These are phyloP conservation scores for Pleurotus cornucopiae DNA, from an alignment of 768 basidiomycete species.

Conservation along the genomic window DNA sequence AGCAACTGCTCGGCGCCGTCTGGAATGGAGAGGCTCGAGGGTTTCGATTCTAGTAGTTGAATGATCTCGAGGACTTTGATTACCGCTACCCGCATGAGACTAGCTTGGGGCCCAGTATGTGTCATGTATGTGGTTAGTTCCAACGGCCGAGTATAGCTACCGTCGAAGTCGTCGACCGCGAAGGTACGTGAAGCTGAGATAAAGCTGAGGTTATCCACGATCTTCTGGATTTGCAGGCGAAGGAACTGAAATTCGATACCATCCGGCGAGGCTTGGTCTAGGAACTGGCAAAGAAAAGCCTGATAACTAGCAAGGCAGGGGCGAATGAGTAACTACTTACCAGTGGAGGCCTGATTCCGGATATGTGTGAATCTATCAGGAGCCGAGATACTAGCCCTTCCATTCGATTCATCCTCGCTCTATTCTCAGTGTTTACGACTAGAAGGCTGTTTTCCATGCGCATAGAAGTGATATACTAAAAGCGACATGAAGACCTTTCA, in stretches of 20 bases:
- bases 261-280: neutral
- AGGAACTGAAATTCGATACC: conserved; percentile 5
- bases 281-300: neutral
- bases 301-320: neutral
- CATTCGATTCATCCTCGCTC: conserved; percentile 6
- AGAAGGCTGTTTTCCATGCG: conserved; percentile 7
- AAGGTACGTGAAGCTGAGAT: neutral
- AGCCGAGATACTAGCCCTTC: conserved; percentile 3
- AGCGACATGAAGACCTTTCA: neutral
- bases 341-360: neutral
- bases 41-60: neutral
- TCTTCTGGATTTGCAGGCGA: conserved; percentile 1
- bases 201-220: neutral
- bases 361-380: conserved; percentile 5
- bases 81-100: neutral
- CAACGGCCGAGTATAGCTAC: neutral
- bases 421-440: conserved; percentile 5
- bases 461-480: conserved; percentile 5
- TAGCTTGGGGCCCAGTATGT: neutral
- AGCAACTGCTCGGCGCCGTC: conserved; percentile 1
- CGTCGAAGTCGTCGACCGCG: neutral
- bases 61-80: conserved; percentile 2
- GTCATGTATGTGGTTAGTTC: neutral
- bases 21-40: neutral
- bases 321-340: neutral